Percentiles rank a stretch among this genome's conserved stretches.
Evolutionary conservation across 129 eudicot species (phyloP).

Genomic region (Artemisia argyi): DNA sequence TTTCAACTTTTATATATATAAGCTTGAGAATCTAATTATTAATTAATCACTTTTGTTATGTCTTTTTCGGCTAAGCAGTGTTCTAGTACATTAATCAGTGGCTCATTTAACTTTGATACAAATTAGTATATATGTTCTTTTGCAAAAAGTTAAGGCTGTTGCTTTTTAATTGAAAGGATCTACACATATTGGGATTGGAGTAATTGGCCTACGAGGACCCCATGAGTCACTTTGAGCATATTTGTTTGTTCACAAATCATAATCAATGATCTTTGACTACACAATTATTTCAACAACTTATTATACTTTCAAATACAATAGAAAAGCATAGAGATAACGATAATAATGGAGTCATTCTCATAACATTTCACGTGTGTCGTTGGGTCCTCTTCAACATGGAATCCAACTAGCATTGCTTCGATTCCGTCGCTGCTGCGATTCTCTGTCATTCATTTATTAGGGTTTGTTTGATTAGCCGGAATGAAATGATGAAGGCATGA

Average conservation of each 20-base stretch:
- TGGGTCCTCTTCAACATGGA: conserved; percentile 33
- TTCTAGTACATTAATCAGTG: no score
- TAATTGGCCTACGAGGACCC: conserved; percentile 25
- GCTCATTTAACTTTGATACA: no score
- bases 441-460: neutral
- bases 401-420: neutral
- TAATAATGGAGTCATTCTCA: conserved; percentile 34
- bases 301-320: neutral
- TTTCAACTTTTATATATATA: no score
- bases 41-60: no score
- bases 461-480: neutral
- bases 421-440: conserved; percentile 9
- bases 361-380: conserved; percentile 37
- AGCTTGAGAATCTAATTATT: no score
- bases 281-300: conserved; percentile 15
- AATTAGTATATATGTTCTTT: neutral
- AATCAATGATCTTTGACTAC: conserved; percentile 32
- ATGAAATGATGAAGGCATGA: no score
- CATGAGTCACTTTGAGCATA: conserved; percentile 28
- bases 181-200: conserved; percentile 28
- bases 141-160: conserved; percentile 9
- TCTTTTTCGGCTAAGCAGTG: no score
- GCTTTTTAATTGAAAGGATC: conserved; percentile 38
- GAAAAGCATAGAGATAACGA: conserved; percentile 20
- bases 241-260: conserved; percentile 35